Evolutionary conservation across 192 early-diverging fungal species (phyloP).

Genomic region (Podila clonocystis): DNA sequence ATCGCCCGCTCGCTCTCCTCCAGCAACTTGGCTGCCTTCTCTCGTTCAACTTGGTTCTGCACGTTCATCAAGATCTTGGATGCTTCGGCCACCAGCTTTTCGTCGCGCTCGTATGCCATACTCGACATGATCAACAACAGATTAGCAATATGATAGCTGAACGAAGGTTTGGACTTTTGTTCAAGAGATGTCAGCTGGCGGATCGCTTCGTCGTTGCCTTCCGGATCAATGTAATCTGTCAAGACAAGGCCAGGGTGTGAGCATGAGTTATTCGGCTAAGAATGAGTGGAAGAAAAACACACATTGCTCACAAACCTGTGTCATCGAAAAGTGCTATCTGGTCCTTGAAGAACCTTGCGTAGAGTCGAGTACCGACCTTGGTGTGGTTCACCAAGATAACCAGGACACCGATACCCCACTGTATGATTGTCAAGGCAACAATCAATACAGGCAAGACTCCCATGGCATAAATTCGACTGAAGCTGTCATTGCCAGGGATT

Average conservation of each 20-base stretch:
- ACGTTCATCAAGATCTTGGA: conserved; percentile 31
- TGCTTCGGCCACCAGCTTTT: conserved; percentile 55
- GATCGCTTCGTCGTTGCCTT: conserved; percentile 41
- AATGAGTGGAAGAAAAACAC: not conserved
- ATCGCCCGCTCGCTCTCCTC: conserved; percentile 50
- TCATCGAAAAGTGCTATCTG: conserved; percentile 44
- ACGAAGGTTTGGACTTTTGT: not conserved
- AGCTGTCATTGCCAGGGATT: conserved; percentile 31
- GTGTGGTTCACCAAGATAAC: conserved; percentile 32
- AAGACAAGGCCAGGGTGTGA: not conserved
- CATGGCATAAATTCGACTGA: conserved; percentile 40
- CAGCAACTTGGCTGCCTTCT: conserved; percentile 25
- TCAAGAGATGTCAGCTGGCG: conserved; percentile 5
- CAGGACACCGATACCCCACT: conserved; percentile 26
- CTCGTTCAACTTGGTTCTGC: conserved; percentile 11
- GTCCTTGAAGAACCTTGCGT: conserved; percentile 21
- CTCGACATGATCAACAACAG: conserved; percentile 58
- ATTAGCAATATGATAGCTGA: conserved; percentile 57
- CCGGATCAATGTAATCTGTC: conserved; percentile 35
- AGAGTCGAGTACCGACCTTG: conserved; percentile 4
- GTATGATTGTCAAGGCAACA: conserved; percentile 22
- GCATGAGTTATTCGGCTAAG: not conserved
- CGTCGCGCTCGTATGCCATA: conserved; percentile 58
- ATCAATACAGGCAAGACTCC: conserved; percentile 24
- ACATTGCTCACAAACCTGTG: conserved; percentile 17